Base-by-base conservation (phyloP, 1,139 yeast genomes). In the Pichia kudriavzevii region DNA sequence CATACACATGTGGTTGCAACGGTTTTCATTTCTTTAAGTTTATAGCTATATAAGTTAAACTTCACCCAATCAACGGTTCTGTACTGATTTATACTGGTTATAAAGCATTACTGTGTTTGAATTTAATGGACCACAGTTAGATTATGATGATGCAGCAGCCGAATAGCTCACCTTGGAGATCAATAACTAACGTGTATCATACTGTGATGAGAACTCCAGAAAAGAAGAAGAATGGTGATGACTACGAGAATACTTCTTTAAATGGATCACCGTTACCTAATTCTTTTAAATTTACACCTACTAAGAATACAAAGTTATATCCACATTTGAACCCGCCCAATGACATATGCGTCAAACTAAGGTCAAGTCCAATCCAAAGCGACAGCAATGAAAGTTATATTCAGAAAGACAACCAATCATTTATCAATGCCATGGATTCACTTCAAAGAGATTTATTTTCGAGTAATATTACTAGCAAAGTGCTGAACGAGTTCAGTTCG, bases 381-480 rank as follows among this genome's bases (percentile, higher is more conserved):
- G 42, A 44, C 3, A 39, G 39, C 18, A 52, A 53, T 38, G 46
- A 46, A 12, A 52, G 56, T 30, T 53, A 52, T 28, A 43, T 47
- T 7, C 44, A 45, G 12, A 52, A 51, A 30, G 58, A 53, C 14
- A 50, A 50, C 27, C 36, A 44, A 8, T 44, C 51, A 1, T 53
- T 53, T 39, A 31, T 44, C 5, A 38, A 31, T 17, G 56, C 52
- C 22, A 52, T 52, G 58, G 56, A 53, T 22, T 44, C 43, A 9
- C 31, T 53, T 15, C 54, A 50, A 28, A 35, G 41, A 11, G 47
- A 48, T 33, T 34, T 52, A 24, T 55, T 52, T 35, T 56, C 62
- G 1, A 53, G 56, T 3, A 49, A 46, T 29, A 46, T 58, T 29
- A 50, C 53, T n/a, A 47, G 47, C 15, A 53, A 52, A 20, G 61